Conservation (phyloP, 495 filamentous ascomycete species). For the Emericellopsis terricola region DNA sequence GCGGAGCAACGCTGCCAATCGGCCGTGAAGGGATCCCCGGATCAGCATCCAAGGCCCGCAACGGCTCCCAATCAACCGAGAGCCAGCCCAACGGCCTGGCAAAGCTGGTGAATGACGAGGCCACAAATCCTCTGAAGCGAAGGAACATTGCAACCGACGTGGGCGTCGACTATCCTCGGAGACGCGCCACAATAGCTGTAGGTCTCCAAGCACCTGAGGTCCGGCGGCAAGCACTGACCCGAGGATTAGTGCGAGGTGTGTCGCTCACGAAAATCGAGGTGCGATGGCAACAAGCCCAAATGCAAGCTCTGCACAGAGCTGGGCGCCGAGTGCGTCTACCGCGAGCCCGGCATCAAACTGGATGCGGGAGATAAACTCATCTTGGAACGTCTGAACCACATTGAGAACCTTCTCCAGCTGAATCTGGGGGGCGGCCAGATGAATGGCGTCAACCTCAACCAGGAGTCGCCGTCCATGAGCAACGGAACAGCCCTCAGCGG, state of each 20-base stretch:
- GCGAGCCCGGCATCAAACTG: conserved; percentile 74
- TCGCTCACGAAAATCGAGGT: conserved; percentile 65
- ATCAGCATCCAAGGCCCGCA: conserved; percentile 36
- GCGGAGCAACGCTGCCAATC: too few relatives aligned
- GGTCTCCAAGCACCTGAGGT: too few relatives aligned
- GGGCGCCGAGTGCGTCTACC: conserved; percentile 66
- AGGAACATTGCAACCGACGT: conserved; percentile 50
- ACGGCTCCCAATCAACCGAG: conserved; percentile 35
- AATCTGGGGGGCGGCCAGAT: conserved; percentile 29
- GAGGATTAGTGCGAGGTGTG: conserved; percentile 58
- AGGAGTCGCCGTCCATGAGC: conserved; percentile 49
- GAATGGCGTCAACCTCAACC: neutral
- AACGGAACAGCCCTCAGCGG: conserved; percentile 44
- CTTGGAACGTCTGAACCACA: conserved; percentile 54
- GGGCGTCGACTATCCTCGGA: conserved; percentile 46
- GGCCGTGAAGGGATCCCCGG: conserved; percentile 37
- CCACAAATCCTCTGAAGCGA: conserved; percentile 38
- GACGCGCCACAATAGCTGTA: conserved; percentile 58
- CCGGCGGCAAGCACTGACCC: too few relatives aligned
- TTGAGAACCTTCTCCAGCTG: conserved; percentile 60
- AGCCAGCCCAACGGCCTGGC: conserved; percentile 18
- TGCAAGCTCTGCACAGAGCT: conserved; percentile 70
- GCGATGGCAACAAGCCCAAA: conserved; percentile 68
- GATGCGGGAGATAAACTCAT: conserved; percentile 77
- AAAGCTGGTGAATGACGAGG: conserved; percentile 23